phyloP scores from a whole-genome alignment of 192 early-diverging fungal species.

The Geranomyces variabilis region DNA sequence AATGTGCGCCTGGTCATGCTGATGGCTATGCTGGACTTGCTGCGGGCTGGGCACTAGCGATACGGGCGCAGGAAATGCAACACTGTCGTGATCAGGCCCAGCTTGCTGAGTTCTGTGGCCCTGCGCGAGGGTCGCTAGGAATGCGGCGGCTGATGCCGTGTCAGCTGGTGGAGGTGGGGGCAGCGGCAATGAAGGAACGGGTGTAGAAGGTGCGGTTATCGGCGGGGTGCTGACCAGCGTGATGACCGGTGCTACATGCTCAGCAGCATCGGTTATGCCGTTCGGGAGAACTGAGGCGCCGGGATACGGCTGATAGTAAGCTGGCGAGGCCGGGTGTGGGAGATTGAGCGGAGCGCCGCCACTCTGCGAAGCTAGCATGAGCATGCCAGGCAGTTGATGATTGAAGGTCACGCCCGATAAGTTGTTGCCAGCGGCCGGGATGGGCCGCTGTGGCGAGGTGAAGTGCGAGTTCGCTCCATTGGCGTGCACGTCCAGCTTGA shows the following conservation, averaged over 20 bases:
- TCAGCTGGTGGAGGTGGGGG: neutral
- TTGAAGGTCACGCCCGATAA: neutral
- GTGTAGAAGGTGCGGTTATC: no score
- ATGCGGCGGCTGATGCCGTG: constrained; percentile 17
- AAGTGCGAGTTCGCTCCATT: no score
- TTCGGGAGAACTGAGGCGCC: neutral
- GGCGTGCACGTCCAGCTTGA: no score
- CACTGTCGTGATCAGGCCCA: constrained; percentile 10
- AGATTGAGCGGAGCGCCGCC: neutral
- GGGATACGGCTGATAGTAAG: constrained; percentile 28
- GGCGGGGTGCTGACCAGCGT: no score
- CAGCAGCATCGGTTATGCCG: neutral
- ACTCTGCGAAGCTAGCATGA: neutral
- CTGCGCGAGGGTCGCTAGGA: constrained; percentile 6
- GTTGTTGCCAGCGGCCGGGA: neutral
- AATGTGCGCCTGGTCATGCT: no score
- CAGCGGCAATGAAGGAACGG: neutral
- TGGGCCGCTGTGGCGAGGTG: neutral
- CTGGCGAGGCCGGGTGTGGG: constrained; percentile 30
- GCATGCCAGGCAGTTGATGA: constrained; percentile 3
- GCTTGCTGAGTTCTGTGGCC: neutral
- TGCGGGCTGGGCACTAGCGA: neutral
- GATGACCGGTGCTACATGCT: no score
- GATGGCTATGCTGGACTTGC: no score
- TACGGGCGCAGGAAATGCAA: constrained; percentile 16